These are phyloP conservation scores for Begonia loranthoides DNA, from an alignment of 306 rosid genomes.

Conservation along the genomic window DNA sequence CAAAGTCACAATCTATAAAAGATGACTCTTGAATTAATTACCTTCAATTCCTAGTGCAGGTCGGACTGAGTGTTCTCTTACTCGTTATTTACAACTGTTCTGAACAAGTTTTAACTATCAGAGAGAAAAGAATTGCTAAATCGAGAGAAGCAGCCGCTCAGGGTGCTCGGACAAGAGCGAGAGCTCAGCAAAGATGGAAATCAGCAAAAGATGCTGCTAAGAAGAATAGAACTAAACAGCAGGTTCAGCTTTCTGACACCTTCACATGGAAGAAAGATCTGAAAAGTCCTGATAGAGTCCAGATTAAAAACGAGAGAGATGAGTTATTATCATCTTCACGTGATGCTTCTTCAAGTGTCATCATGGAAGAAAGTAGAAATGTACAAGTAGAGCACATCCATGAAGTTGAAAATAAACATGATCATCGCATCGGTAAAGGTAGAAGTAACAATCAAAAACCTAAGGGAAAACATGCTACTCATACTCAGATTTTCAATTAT, in stretches of 20 bases:
- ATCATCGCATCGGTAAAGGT: conserved; percentile 26
- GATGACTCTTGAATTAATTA: no score
- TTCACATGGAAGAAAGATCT: conserved; percentile 40
- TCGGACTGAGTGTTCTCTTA: no score
- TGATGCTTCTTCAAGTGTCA: no score
- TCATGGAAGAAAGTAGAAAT: no score
- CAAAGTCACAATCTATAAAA: no score
- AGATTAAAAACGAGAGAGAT: no score
- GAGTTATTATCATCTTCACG: conserved; percentile 18
- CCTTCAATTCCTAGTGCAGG: conserved; percentile 45
- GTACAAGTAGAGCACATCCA: no score
- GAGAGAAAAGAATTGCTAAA: conserved; percentile 69
- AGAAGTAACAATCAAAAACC: conserved; percentile 17
- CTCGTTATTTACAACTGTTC: conserved; percentile 94
- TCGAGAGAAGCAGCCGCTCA: conserved; percentile 88
- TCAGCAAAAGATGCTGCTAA: no score
- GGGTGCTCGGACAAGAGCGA: conserved; percentile 61
- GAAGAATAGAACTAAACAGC: conserved; percentile 65
- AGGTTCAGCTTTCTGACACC: conserved; percentile 62
- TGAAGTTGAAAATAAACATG: conserved; percentile 52
- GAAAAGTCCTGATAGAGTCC: conserved; percentile 24
- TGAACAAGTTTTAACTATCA: conserved; percentile 81
- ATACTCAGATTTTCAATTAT: conserved; percentile 56
- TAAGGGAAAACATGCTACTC: conserved; percentile 47
- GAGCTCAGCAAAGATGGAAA: conserved; percentile 73